A percentile compares a stretch with the other conserved stretches of the same genome.
Evolutionary conservation across 305 asterid genomes (phyloP).

Genomic region (Salvia sclarea): DNA sequence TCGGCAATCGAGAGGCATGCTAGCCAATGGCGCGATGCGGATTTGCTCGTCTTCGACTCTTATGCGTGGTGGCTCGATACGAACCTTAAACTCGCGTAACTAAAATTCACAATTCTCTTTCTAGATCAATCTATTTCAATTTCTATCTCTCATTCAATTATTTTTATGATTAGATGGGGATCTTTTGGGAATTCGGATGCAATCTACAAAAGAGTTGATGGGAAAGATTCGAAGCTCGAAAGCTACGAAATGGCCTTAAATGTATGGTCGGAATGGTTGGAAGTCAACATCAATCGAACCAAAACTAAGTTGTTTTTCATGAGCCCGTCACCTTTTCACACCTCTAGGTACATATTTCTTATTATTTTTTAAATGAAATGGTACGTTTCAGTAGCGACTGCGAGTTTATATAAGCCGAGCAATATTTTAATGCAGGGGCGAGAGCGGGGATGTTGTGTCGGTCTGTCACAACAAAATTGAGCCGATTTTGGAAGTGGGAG

Average conservation of each 20-base stretch:
- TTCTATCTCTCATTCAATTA: neutral
- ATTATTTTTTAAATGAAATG: neutral
- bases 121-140: neutral
- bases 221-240: slow-evolving; percentile 3
- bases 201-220: slow-evolving; percentile 33
- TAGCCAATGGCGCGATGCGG: slow-evolving; percentile 57
- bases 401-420: neutral
- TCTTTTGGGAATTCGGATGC: slow-evolving; percentile 45
- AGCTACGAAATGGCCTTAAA: slow-evolving; percentile 44
- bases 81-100: slow-evolving; percentile 3
- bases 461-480: slow-evolving; percentile 39
- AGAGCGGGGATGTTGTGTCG: slow-evolving; percentile 23
- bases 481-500: slow-evolving; percentile 34
- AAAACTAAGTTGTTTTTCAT: slow-evolving; percentile 56
- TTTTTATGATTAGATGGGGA: slow-evolving; percentile 46
- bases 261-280: slow-evolving; percentile 66
- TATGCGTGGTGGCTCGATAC: slow-evolving; percentile 61
- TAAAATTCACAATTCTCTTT: too few relatives aligned
- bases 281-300: slow-evolving; percentile 42
- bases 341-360: too few relatives aligned
- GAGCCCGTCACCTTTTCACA: slow-evolving; percentile 54
- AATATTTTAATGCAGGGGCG: slow-evolving; percentile 33
- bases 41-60: slow-evolving; percentile 60
- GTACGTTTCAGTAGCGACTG: neutral
- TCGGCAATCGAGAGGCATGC: slow-evolving; percentile 62